phyloP scores from a whole-genome alignment of 2,329 filamentous ascomycete species.

The Colletotrichum paranaense region DNA sequence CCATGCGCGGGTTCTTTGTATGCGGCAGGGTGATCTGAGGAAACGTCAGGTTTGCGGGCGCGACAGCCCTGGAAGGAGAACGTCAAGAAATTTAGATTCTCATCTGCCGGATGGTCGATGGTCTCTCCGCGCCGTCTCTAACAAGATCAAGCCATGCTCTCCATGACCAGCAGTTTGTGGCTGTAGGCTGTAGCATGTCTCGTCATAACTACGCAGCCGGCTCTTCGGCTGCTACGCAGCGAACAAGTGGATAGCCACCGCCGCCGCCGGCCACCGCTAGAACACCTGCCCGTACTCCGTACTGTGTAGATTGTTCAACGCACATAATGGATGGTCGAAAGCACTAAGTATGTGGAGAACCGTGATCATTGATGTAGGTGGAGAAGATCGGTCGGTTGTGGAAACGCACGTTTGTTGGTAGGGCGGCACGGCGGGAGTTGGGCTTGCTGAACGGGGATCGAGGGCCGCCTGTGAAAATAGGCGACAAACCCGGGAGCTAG shows the following conservation, averaged over 20 bases:
- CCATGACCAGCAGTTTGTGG: not conserved
- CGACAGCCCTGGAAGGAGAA: not conserved
- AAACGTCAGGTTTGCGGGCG: not conserved
- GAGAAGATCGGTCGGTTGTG: not conserved
- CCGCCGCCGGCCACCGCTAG: not conserved
- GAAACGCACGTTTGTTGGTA: constrained; percentile 1
- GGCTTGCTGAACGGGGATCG: constrained; percentile 16
- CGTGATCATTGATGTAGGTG: not conserved
- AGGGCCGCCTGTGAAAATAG: not conserved
- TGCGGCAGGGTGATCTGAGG: constrained; percentile 7
- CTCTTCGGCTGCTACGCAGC: constrained; percentile 8
- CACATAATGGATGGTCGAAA: not conserved
- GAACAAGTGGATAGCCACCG: constrained; percentile 2
- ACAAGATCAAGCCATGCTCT: constrained; percentile 3
- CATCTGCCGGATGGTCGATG: not conserved
- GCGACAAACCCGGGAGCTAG: not conserved
- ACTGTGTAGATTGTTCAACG: not conserved
- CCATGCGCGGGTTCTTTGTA: constrained; percentile 30
- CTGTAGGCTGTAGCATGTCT: not conserved
- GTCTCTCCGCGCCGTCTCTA: constrained; percentile 21
- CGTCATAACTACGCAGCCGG: constrained; percentile 19
- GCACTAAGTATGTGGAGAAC: not conserved
- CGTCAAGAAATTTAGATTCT: constrained; percentile 17
- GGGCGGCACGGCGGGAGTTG: not conserved
- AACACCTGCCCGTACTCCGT: not conserved